Evolutionary conservation across 2,329 filamentous ascomycete species (phyloP).

Genomic region (Myrmaecium sp.): DNA sequence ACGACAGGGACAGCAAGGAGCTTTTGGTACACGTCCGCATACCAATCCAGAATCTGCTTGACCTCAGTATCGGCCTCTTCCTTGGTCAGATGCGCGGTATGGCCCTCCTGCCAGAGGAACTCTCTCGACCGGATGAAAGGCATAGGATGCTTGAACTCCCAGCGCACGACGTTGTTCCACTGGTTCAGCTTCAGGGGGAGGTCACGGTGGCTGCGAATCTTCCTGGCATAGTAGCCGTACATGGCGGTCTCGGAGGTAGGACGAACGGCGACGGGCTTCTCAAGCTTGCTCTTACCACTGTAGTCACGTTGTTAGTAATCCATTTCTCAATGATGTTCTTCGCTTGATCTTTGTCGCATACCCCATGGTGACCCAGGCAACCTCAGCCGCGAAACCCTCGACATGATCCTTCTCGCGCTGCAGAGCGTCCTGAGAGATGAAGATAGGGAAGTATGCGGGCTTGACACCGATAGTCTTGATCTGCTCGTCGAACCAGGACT

Average conservation of each 20-base stretch:
- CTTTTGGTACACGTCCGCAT: conserved; percentile 82
- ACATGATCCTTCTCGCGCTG: conserved; percentile 85
- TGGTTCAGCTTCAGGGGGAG: conserved; percentile 90
- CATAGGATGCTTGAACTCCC: conserved; percentile 88
- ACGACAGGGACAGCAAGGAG: conserved; percentile 90
- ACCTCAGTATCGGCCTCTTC: conserved; percentile 71
- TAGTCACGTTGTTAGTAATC: no score
- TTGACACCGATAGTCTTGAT: conserved; percentile 88
- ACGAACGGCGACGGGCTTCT: conserved; percentile 57
- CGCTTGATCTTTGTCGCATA: no score
- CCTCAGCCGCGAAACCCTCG: conserved; percentile 87
- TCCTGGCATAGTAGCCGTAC: conserved; percentile 92
- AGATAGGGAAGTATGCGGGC: conserved; percentile 94
- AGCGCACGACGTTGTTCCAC: conserved; percentile 90
- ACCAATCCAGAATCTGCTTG: conserved; percentile 80
- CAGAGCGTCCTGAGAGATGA: conserved; percentile 80
- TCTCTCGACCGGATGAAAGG: conserved; percentile 82
- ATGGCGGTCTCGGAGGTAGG: conserved; percentile 65
- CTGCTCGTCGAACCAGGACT: conserved; percentile 39
- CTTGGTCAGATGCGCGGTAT: conserved; percentile 80
- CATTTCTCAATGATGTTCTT: no score
- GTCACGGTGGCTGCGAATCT: conserved; percentile 92
- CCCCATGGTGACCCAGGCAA: conserved; percentile 59
- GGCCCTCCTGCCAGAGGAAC: conserved; percentile 96
- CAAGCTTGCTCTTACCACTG: conserved; percentile 81